A percentile compares a stretch with the other conserved stretches of the same genome.
phyloP scores from a whole-genome alignment of 257 asterid genomes.

The Agastache rugosa region DNA sequence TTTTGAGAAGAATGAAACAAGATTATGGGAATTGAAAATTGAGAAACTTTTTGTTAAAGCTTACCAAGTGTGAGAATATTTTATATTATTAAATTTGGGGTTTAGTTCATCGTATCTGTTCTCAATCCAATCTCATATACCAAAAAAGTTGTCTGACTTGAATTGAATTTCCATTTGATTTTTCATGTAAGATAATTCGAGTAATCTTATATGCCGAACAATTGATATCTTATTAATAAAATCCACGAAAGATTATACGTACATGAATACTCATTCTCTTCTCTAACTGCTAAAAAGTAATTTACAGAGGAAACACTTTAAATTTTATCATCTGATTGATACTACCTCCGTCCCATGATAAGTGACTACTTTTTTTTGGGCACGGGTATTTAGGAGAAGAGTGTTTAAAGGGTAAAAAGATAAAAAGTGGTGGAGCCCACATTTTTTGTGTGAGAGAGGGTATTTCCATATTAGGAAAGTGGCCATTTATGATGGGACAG shows the following conservation, averaged over 20 bases:
- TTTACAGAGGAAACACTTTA: slow-evolving; percentile 6
- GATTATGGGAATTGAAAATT: background rate
- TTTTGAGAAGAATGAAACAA: background rate
- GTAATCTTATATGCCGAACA: slow-evolving; percentile 7
- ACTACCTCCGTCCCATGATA: too few species aligned
- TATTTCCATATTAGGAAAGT: too few species aligned
- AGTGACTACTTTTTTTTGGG: too few species aligned
- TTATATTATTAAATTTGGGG: slow-evolving; percentile 14
- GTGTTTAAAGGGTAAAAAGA: too few species aligned
- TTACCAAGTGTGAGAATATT: background rate
- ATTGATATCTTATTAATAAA: background rate
- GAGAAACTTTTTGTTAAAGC: slow-evolving; percentile 7
- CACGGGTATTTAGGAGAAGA: too few species aligned
- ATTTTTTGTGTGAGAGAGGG: too few species aligned
- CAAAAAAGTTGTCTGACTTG: slow-evolving; percentile 4
- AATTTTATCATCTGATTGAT: slow-evolving; percentile 15
- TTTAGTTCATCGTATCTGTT: background rate
- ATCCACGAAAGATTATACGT: background rate
- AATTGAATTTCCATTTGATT: background rate
- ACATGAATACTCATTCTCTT: background rate
- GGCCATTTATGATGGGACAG: too few species aligned
- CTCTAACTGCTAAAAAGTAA: slow-evolving; percentile 10
- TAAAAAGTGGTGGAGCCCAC: too few species aligned
- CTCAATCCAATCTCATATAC: background rate
- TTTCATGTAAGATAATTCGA: background rate